phyloP scores from a whole-genome alignment of 164 flowering plant species.

The Paratinospora sagittata region DNA sequence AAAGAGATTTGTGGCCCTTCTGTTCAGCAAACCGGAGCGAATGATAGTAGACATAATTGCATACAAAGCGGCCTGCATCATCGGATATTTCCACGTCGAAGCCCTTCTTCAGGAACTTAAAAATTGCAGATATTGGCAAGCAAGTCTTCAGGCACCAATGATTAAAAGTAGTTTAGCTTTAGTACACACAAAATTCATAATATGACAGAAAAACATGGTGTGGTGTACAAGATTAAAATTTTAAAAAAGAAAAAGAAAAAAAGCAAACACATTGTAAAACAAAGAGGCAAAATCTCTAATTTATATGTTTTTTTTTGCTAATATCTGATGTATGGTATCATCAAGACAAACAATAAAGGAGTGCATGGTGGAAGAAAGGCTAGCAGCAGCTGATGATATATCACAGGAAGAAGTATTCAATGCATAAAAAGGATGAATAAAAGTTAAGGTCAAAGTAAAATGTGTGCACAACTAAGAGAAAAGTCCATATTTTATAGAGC shows the following conservation, averaged over 20 bases:
- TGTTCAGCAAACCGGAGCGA: background rate
- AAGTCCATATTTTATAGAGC: too few relatives aligned
- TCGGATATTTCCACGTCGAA: background rate
- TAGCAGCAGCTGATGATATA: background rate
- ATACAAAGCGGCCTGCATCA: background rate
- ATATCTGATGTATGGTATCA: too few relatives aligned
- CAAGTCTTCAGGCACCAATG: background rate
- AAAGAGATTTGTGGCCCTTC: slow-evolving; percentile 1
- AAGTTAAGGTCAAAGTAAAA: too few relatives aligned
- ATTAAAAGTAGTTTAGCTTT: background rate
- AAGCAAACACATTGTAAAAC: background rate
- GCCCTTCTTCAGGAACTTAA: background rate
- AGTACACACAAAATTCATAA: background rate
- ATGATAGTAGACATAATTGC: slow-evolving; percentile 2
- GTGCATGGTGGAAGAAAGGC: background rate
- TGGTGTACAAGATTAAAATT: too few relatives aligned
- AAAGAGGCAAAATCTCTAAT: background rate
- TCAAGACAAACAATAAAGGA: background rate
- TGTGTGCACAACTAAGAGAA: too few relatives aligned
- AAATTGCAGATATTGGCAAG: background rate
- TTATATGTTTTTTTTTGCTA: too few relatives aligned
- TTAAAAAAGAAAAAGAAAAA: background rate
- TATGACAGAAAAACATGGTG: background rate
- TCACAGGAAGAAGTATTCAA: too few relatives aligned
- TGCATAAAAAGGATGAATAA: too few relatives aligned